Conservation (phyloP, 1,284 basidiomycete species). For the Ganoderma meredithae region DNA sequence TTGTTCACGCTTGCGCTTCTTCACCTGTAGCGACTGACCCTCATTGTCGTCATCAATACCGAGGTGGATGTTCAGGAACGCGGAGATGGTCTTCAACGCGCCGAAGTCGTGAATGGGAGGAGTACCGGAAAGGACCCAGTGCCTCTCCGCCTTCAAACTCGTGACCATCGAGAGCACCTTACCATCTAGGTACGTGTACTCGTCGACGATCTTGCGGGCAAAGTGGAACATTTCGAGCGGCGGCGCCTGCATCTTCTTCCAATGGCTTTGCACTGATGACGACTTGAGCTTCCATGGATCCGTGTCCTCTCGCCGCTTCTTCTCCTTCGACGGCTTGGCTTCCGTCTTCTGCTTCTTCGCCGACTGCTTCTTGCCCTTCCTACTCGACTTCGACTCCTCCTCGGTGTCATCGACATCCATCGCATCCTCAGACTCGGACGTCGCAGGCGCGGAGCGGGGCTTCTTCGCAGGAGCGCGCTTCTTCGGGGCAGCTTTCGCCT, state of each 20-base stretch:
- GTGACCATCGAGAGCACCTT: conserved; percentile 84
- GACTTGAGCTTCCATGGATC: conserved; percentile 86
- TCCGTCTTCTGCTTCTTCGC: conserved; percentile 59
- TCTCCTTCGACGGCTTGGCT: conserved; percentile 62
- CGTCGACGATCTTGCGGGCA: conserved; percentile 89
- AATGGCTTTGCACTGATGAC: conserved; percentile 71
- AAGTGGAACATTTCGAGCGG: conserved; percentile 94
- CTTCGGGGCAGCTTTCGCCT: conserved; percentile 28
- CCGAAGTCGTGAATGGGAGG: conserved; percentile 93
- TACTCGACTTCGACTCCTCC: conserved; percentile 35
- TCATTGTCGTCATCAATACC: conserved; percentile 92
- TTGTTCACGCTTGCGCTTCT: conserved; percentile 83
- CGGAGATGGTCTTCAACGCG: conserved; percentile 90
- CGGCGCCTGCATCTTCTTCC: conserved; percentile 81
- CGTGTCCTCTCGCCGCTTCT: conserved; percentile 64
- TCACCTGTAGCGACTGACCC: conserved; percentile 74
- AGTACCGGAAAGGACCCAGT: conserved; percentile 97
- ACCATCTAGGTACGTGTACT: conserved; percentile 93
- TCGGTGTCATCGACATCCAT: conserved; percentile 65
- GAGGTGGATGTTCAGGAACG: conserved; percentile 86
- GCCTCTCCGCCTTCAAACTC: conserved; percentile 78
- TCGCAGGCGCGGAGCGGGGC: conserved; percentile 33
- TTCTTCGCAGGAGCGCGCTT: conserved; percentile 31
- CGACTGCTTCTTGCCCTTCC: conserved; percentile 41
- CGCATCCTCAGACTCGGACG: conserved; percentile 45